These are phyloP conservation scores for Lasiodiplodia citricola DNA, from an alignment of 2,329 filamentous ascomycete genomes.

Conservation along the genomic window DNA sequence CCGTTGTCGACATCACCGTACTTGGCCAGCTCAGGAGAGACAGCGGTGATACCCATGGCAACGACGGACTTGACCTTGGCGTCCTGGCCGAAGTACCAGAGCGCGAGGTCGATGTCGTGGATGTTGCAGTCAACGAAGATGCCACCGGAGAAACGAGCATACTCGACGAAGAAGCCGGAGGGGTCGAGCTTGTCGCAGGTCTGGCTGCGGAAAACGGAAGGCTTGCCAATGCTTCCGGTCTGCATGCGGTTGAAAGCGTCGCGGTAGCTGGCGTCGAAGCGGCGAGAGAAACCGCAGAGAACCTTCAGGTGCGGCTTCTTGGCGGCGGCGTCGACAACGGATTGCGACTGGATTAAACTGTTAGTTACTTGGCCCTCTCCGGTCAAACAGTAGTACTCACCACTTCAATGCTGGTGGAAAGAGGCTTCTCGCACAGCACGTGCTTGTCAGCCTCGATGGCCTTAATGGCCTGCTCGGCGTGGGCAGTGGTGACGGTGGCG, in stretches of 20 bases:
- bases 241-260: conserved; percentile 61
- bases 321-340: conserved; percentile 63
- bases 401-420: conserved; percentile 64
- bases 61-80: conserved; percentile 61
- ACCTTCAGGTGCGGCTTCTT: conserved; percentile 66
- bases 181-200: conserved; percentile 71
- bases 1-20: conserved; percentile 68
- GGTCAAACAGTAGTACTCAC: conserved; percentile 47
- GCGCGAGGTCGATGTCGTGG: conserved; percentile 70
- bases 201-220: conserved; percentile 67
- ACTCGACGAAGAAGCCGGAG: conserved; percentile 70
- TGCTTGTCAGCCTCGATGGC: conserved; percentile 62
- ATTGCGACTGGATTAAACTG: conserved; percentile 56
- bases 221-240: conserved; percentile 62
- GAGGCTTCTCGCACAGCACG: conserved; percentile 65
- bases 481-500: conserved; percentile 60
- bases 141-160: conserved; percentile 68
- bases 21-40: conserved; percentile 62
- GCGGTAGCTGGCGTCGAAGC: conserved; percentile 70
- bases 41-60: conserved; percentile 63
- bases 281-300: conserved; percentile 69
- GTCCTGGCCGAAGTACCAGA: conserved; percentile 67
- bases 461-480: conserved; percentile 63
- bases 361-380: conserved; percentile 22
- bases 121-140: conserved; percentile 75